Conservation (phyloP, 495 filamentous ascomycete species). For the Pseudevernia furfuracea region DNA sequence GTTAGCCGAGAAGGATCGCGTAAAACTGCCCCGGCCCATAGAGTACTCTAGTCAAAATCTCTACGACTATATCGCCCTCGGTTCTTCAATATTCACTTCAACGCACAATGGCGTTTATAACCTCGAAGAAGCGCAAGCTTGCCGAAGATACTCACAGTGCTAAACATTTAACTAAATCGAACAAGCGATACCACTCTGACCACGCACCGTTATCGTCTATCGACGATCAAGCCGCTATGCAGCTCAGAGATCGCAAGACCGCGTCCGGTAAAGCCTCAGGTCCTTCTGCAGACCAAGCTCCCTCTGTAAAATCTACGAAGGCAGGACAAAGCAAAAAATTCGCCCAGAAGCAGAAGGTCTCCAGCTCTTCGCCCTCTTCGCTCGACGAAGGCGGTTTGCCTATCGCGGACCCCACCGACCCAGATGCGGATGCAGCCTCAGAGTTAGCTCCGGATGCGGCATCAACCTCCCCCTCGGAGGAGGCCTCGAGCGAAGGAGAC, state of each 20-base stretch:
- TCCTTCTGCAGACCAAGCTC: neutral
- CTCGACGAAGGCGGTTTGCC: slow-evolving; percentile 45
- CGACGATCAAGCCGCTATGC: neutral
- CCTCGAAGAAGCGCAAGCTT: slow-evolving; percentile 53
- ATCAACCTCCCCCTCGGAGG: neutral
- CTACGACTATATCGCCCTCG: neutral
- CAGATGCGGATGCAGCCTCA: slow-evolving; percentile 49
- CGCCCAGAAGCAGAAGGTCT: neutral
- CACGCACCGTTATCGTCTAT: slow-evolving; percentile 37
- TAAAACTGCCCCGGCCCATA: neutral
- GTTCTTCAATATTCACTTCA: slow-evolving; percentile 5
- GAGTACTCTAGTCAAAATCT: slow-evolving; percentile 8
- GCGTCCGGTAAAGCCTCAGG: neutral
- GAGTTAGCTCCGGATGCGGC: neutral
- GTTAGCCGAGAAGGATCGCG: slow-evolving; percentile 18
- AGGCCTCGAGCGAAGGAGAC: neutral
- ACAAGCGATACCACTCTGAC: slow-evolving; percentile 70
- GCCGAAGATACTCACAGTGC: slow-evolving; percentile 23
- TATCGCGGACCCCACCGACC: slow-evolving; percentile 60
- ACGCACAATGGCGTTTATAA: slow-evolving; percentile 37
- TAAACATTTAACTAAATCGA: slow-evolving; percentile 53
- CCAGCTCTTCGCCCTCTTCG: slow-evolving; percentile 8
- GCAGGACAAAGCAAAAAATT: neutral
- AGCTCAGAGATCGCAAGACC: neutral
- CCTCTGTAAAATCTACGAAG: neutral